These are phyloP conservation scores for Leccinum fallax DNA, from an alignment of 1,284 basidiomycete species.

Conservation along the genomic window DNA sequence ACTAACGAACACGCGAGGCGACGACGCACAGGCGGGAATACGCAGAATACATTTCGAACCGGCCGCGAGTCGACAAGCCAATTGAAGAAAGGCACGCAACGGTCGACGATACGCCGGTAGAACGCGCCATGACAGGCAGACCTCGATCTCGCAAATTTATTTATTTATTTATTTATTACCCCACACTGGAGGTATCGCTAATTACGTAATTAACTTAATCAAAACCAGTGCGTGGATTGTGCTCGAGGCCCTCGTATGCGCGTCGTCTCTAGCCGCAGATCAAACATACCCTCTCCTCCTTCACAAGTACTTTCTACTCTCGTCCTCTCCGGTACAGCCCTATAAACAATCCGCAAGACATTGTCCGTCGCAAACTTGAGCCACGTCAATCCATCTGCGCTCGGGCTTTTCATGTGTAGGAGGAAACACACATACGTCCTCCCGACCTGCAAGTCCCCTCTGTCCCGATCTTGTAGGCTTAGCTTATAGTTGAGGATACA, in stretches of 20 bases:
- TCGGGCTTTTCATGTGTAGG: constrained; percentile 13
- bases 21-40: too few species aligned
- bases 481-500: constrained; percentile 30
- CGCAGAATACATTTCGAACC: too few species aligned
- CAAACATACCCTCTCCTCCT: not conserved
- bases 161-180: too few species aligned
- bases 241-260: not conserved
- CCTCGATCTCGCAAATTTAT: too few species aligned
- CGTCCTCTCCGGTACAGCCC: not conserved
- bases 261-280: not conserved
- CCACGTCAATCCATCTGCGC: constrained; percentile 19
- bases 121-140: too few species aligned
- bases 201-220: not conserved
- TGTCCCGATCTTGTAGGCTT: not conserved
- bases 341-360: constrained; percentile 17
- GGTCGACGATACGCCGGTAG: too few species aligned
- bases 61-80: too few species aligned
- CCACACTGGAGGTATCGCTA: too few species aligned
- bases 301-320: not conserved
- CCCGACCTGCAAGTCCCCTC: constrained; percentile 19
- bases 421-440: constrained; percentile 28
- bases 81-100: too few species aligned
- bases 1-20: too few species aligned
- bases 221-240: not conserved
- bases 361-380: constrained; percentile 31